phyloP scores from a whole-genome alignment of 2,329 filamentous ascomycete genomes.

The Colletotrichum cereale region DNA sequence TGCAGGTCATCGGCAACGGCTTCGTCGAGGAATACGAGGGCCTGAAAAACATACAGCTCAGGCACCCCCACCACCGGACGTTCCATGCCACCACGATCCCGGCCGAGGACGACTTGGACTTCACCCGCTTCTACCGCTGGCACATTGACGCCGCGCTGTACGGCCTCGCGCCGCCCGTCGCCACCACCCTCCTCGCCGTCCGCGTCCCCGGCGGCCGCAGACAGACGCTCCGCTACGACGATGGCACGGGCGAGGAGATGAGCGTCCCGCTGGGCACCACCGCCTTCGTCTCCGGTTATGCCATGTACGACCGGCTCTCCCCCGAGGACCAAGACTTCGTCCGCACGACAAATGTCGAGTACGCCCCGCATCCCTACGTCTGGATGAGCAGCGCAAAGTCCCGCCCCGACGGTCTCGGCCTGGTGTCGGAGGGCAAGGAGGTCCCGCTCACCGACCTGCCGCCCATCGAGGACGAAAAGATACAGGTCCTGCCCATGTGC shows the following conservation, averaged over 20 bases:
- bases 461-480: conserved; percentile 72
- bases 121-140: conserved; percentile 78
- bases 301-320: conserved; percentile 77
- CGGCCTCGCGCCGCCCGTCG: conserved; percentile 78
- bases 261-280: conserved; percentile 81
- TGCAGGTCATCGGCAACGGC: conserved; percentile 83
- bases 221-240: conserved; percentile 80
- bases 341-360: conserved; percentile 76
- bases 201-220: conserved; percentile 74
- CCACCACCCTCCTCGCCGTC: conserved; percentile 81
- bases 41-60: conserved; percentile 74
- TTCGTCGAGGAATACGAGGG: conserved; percentile 78
- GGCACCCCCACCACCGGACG: conserved; percentile 82
- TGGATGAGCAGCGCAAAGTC: conserved; percentile 82
- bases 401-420: conserved; percentile 76
- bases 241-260: conserved; percentile 74
- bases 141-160: conserved; percentile 86
- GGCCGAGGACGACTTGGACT: conserved; percentile 61
- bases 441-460: conserved; percentile 71
- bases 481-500: conserved; percentile 80
- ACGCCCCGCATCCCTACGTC: conserved; percentile 83
- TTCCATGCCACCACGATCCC: conserved; percentile 78
- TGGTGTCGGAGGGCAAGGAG: conserved; percentile 76
- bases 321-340: conserved; percentile 76
- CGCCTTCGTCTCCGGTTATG: conserved; percentile 78